Conservation (phyloP, 345 rosid species). For the Clarkia xantiana region DNA sequence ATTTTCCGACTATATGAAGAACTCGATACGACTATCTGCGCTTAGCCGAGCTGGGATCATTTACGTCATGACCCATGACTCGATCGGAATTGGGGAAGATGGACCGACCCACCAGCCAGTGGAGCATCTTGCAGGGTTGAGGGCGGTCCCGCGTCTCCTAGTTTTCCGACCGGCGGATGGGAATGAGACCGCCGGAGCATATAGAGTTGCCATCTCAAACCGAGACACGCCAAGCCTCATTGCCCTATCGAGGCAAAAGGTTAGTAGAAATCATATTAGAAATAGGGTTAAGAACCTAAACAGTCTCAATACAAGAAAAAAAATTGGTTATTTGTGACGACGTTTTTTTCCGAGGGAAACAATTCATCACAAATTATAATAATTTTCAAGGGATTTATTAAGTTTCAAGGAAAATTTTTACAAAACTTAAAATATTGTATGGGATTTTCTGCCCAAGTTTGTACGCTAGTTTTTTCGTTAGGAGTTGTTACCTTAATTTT, state of each 20-base stretch:
- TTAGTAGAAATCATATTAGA: no score
- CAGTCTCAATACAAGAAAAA: no score
- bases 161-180: constrained; percentile 27
- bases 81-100: constrained; percentile 29
- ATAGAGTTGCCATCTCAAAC: constrained; percentile 12
- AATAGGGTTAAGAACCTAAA: no score
- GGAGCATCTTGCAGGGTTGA: constrained; percentile 23
- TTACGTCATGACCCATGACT: constrained; percentile 25
- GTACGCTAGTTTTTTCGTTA: no score
- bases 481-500: no score
- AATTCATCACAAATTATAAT: no score
- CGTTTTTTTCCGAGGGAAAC: no score
- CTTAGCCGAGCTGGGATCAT: constrained; percentile 23
- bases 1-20: constrained; percentile 28
- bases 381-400: no score
- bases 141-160: constrained; percentile 18
- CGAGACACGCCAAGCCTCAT: constrained; percentile 15
- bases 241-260: constrained; percentile 21
- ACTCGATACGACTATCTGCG: constrained; percentile 20
- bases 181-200: constrained; percentile 28
- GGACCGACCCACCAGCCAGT: constrained; percentile 32
- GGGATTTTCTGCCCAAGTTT: no score
- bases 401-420: no score
- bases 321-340: no score
- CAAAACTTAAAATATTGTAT: no score